phyloP scores from a whole-genome alignment of 2,329 filamentous ascomycete genomes.

The Gyromitra esculenta region DNA sequence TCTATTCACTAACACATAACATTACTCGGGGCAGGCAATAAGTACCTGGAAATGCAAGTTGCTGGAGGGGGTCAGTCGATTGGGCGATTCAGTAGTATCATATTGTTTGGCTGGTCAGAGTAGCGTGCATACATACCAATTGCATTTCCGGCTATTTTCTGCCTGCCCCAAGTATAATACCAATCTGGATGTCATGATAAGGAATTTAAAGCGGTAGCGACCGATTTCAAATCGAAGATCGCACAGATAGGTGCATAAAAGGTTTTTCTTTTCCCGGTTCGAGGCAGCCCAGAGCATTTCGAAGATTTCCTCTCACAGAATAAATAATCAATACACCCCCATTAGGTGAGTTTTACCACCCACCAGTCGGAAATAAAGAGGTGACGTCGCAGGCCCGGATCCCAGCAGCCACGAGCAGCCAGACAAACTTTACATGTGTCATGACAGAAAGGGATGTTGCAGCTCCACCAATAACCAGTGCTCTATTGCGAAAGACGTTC shows the following conservation, averaged over 20 bases:
- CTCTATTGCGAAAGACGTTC: not conserved
- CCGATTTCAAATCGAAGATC: not conserved
- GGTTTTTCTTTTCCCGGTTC: too few relatives aligned
- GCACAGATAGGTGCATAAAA: too few relatives aligned
- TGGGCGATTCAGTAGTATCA: too few relatives aligned
- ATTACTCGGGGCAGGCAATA: too few relatives aligned
- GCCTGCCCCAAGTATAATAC: too few relatives aligned
- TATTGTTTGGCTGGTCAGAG: too few relatives aligned
- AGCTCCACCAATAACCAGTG: not conserved
- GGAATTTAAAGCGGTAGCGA: too few relatives aligned
- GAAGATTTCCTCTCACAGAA: not conserved
- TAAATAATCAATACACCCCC: not conserved
- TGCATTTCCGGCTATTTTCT: too few relatives aligned
- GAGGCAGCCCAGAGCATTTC: not conserved
- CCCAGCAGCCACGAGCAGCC: not conserved
- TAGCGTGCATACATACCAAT: too few relatives aligned
- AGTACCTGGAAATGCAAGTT: too few relatives aligned
- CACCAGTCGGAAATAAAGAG: not conserved
- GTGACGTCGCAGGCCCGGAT: not conserved
- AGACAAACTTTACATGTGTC: constrained; percentile 5
- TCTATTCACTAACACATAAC: not conserved
- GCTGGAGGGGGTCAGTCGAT: too few relatives aligned
- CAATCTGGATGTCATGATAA: too few relatives aligned
- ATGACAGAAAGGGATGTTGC: not conserved
- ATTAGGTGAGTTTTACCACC: not conserved